Evolutionary conservation across 2,329 filamentous ascomycete species (phyloP).

Genomic region (Talaromyces pinophilus): DNA sequence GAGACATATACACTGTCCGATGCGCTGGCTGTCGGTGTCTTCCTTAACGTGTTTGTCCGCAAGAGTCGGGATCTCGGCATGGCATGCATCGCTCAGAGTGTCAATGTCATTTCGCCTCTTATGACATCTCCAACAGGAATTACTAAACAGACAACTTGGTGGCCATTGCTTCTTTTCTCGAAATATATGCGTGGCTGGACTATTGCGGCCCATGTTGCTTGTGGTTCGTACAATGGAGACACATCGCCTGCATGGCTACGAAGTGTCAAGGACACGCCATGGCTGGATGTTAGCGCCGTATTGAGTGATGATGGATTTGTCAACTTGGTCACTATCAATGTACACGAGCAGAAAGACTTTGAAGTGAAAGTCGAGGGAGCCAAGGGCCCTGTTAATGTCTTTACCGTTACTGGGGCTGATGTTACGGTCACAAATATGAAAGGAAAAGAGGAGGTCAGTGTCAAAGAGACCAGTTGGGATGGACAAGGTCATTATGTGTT

Average conservation of each 20-base stretch:
- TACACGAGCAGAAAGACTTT: slow-evolving; percentile 62
- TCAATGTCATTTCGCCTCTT: slow-evolving; percentile 75
- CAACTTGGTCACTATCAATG: slow-evolving; percentile 72
- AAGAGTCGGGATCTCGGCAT: slow-evolving; percentile 72
- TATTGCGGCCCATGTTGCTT: slow-evolving; percentile 65
- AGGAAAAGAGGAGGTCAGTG: slow-evolving; percentile 61
- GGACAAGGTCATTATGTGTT: slow-evolving; percentile 65
- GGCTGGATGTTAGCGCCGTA: slow-evolving; percentile 47
- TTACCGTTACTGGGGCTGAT: slow-evolving; percentile 61
- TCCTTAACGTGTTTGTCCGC: slow-evolving; percentile 74
- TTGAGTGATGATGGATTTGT: slow-evolving; percentile 59
- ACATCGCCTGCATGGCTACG: slow-evolving; percentile 43
- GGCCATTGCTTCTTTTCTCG: slow-evolving; percentile 69
- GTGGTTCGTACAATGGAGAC: slow-evolving; percentile 63
- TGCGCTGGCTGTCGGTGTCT: slow-evolving; percentile 71
- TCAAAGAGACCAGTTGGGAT: slow-evolving; percentile 65
- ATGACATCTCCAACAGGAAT: slow-evolving; percentile 69
- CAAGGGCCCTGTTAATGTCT: slow-evolving; percentile 57
- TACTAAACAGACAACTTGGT: slow-evolving; percentile 73
- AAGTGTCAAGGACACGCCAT: slow-evolving; percentile 65
- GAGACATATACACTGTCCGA: slow-evolving; percentile 74
- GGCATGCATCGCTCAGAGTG: slow-evolving; percentile 75
- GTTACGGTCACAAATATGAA: slow-evolving; percentile 64
- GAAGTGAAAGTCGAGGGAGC: slow-evolving; percentile 62
- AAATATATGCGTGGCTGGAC: slow-evolving; percentile 73